phyloP scores from a whole-genome alignment of 306 rosid species.

The Pyrus betulifolia region DNA sequence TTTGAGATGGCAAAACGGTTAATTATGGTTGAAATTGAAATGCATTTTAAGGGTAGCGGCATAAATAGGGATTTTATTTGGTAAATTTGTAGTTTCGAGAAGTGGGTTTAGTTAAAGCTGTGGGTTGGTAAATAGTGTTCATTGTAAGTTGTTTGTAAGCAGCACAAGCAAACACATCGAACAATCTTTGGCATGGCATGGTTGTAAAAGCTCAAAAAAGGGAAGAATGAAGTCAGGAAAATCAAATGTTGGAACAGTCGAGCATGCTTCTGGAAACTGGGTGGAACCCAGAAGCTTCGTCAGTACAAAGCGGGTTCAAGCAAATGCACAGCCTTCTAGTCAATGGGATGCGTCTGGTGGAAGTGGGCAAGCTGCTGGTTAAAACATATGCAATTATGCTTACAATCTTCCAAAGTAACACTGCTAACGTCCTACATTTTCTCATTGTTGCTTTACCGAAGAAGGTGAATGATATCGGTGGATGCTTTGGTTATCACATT shows the following conservation, averaged over 20 bases:
- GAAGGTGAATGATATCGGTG: neutral
- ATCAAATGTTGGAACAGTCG: constrained; percentile 25
- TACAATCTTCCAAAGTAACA: neutral
- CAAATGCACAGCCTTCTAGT: constrained; percentile 63
- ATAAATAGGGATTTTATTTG: neutral
- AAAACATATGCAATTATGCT: neutral
- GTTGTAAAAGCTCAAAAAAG: constrained; percentile 28
- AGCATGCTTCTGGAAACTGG: constrained; percentile 49
- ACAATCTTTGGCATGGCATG: too few relatives aligned
- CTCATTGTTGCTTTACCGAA: neutral
- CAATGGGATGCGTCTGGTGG: constrained; percentile 65
- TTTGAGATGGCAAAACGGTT: neutral
- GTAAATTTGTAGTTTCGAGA: neutral
- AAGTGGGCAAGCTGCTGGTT: constrained; percentile 53
- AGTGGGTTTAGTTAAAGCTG: neutral
- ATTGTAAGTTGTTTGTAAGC: neutral
- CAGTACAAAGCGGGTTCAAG: constrained; percentile 57
- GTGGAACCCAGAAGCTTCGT: constrained; percentile 52
- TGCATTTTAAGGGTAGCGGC: neutral
- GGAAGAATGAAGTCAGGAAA: constrained; percentile 22
- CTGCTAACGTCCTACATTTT: neutral
- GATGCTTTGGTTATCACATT: neutral
- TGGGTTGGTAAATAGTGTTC: neutral
- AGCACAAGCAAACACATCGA: neutral
- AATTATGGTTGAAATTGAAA: neutral